Evolutionary conservation across 2,329 filamentous ascomycete genomes (phyloP).

Genomic region (Xylaria multiplex): DNA sequence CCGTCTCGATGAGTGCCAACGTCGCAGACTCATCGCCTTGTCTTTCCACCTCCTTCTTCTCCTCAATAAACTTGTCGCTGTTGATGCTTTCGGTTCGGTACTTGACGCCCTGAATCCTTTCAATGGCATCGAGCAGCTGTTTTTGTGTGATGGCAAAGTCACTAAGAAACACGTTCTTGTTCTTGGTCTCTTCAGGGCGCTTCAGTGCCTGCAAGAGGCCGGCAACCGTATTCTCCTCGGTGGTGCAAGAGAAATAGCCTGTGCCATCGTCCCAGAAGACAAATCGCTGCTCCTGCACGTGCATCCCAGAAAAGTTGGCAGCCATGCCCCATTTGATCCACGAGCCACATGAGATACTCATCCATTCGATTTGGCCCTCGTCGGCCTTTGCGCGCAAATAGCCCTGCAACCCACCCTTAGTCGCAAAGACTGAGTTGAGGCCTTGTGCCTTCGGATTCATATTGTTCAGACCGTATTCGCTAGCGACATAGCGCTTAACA

Average conservation of each 20-base stretch:
- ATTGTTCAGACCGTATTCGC: slow-evolving; percentile 60
- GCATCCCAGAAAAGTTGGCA: slow-evolving; percentile 46
- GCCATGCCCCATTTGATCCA: slow-evolving; percentile 47
- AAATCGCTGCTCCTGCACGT: slow-evolving; percentile 39
- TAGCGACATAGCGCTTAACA: slow-evolving; percentile 65
- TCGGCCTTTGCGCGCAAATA: slow-evolving; percentile 43
- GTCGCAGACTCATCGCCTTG: slow-evolving; percentile 43
- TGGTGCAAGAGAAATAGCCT: slow-evolving; percentile 49
- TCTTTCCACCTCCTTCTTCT: slow-evolving; percentile 45
- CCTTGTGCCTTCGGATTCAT: slow-evolving; percentile 42
- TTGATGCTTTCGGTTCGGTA: slow-evolving; percentile 45
- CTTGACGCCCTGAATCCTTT: slow-evolving; percentile 60
- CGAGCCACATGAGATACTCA: slow-evolving; percentile 45
- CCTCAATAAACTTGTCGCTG: slow-evolving; percentile 42
- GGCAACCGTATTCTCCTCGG: slow-evolving; percentile 50
- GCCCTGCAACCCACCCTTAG: slow-evolving; percentile 46
- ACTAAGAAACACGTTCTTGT: slow-evolving; percentile 48
- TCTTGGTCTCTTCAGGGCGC: slow-evolving; percentile 48
- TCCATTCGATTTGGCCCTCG: slow-evolving; percentile 48
- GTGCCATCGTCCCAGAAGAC: slow-evolving; percentile 50
- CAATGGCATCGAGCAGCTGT: slow-evolving; percentile 57
- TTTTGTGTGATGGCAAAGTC: slow-evolving; percentile 50
- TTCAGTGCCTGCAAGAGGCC: slow-evolving; percentile 46
- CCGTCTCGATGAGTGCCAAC: slow-evolving; percentile 48
- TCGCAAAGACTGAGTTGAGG: slow-evolving; percentile 43